These are phyloP conservation scores for Amanita polypyramis DNA, from an alignment of 768 basidiomycete species.

Conservation along the genomic window DNA sequence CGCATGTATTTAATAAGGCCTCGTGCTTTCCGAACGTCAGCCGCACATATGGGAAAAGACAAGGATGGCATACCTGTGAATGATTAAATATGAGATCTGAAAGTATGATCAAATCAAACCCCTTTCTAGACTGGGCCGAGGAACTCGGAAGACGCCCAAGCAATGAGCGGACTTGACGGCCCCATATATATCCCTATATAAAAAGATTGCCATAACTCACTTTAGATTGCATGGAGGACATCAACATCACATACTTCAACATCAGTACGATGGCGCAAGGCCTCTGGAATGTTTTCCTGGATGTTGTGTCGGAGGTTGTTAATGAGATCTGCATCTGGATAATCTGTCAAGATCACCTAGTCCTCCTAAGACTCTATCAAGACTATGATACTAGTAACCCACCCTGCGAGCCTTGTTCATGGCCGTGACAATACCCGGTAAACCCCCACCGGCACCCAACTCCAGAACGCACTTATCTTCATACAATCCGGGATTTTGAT, in stretches of 20 bases:
- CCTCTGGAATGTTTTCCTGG: conserved; percentile 35
- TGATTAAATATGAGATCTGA: conserved; percentile 95
- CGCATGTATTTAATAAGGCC: conserved; percentile 69
- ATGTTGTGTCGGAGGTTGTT: conserved; percentile 71
- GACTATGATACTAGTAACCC: conserved; percentile 6
- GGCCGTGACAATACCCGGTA: conserved; percentile 72
- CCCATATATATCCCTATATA: conserved; percentile 70
- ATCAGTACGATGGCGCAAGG: conserved; percentile 24
- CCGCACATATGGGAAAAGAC: background rate
- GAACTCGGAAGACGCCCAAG: conserved; percentile 19
- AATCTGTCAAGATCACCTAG: conserved; percentile 84
- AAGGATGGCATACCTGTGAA: conserved; percentile 53
- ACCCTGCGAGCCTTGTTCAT: conserved; percentile 66
- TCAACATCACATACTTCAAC: conserved; percentile 18
- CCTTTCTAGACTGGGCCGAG: conserved; percentile 7
- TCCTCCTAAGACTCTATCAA: background rate
- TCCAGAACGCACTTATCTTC: conserved; percentile 53
- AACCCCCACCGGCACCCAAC: conserved; percentile 86
- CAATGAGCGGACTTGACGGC: conserved; percentile 39
- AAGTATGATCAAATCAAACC: conserved; percentile 76
- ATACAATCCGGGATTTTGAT: conserved; percentile 39
- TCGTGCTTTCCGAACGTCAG: conserved; percentile 45
- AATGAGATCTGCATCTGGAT: conserved; percentile 71
- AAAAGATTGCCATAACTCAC: conserved; percentile 18
- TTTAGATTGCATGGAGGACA: background rate